Conservation (phyloP, 208 protist species). For the Trypanosoma conorhini region DNA sequence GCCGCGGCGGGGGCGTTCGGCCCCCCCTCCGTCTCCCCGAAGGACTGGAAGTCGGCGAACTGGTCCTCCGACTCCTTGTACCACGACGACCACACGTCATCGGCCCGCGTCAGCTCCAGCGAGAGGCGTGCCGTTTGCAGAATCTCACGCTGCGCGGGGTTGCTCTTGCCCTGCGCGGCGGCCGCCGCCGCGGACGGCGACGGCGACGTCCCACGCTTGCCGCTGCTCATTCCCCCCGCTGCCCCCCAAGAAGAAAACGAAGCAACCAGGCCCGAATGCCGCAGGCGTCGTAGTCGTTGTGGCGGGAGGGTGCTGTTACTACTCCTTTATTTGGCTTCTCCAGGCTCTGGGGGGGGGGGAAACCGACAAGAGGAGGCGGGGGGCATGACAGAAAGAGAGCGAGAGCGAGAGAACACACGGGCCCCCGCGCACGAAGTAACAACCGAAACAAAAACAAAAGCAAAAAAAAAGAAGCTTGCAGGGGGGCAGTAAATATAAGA, state of each 20-base stretch:
- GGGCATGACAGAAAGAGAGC: not conserved
- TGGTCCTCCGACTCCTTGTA: conserved; percentile 80
- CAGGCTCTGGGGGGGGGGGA: not conserved
- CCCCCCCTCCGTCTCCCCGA: conserved; percentile 32
- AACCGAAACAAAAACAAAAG: too few relatives aligned
- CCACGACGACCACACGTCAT: conserved; percentile 84
- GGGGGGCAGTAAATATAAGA: not conserved
- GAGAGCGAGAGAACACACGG: not conserved
- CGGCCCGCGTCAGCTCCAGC: conserved; percentile 52
- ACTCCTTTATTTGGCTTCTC: not conserved
- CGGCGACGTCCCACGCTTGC: not conserved
- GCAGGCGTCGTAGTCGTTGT: not conserved
- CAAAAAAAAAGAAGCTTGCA: not conserved
- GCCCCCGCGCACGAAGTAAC: not conserved
- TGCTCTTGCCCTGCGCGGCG: not conserved
- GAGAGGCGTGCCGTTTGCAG: conserved; percentile 62
- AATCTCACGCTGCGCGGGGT: conserved; percentile 16
- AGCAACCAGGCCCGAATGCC: not conserved
- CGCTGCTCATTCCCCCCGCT: not conserved
- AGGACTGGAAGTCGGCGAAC: conserved; percentile 87
- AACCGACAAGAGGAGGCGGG: conserved; percentile 1
- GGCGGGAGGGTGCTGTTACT: not conserved
- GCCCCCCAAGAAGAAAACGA: not conserved
- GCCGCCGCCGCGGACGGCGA: conserved; percentile 10
- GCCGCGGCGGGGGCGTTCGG: conserved; percentile 25